These are phyloP conservation scores for Penicillium palitans DNA, from an alignment of 2,329 filamentous ascomycete genomes.

Conservation along the genomic window DNA sequence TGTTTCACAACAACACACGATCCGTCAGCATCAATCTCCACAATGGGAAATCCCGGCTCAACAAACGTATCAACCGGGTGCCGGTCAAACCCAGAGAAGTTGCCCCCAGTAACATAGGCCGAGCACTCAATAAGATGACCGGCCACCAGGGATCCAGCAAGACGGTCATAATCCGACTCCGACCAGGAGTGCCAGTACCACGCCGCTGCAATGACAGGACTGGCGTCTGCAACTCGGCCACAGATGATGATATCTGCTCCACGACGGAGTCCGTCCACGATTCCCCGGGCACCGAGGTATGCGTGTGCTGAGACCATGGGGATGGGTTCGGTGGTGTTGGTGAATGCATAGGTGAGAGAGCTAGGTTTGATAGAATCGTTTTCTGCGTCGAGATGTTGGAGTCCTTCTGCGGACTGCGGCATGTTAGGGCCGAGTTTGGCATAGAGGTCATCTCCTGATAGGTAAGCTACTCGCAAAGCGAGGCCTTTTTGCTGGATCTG, in stretches of 20 bases:
- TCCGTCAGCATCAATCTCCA: slow-evolving; percentile 50
- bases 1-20: slow-evolving; percentile 53
- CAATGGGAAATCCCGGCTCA: slow-evolving; percentile 52
- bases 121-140: slow-evolving; percentile 58
- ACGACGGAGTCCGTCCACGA: slow-evolving; percentile 35
- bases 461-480: slow-evolving; percentile 47
- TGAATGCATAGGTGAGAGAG: slow-evolving; percentile 41
- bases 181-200: slow-evolving; percentile 58
- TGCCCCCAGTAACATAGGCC: slow-evolving; percentile 56
- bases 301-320: slow-evolving; percentile 48
- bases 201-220: slow-evolving; percentile 57
- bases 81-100: slow-evolving; percentile 53
- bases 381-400: slow-evolving; percentile 45
- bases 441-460: slow-evolving; percentile 50
- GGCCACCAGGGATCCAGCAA: slow-evolving; percentile 54
- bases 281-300: slow-evolving; percentile 50
- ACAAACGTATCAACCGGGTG: slow-evolving; percentile 45
- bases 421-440: slow-evolving; percentile 34
- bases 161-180: slow-evolving; percentile 49
- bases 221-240: slow-evolving; percentile 47
- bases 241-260: slow-evolving; percentile 48
- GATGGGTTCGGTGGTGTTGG: slow-evolving; percentile 43
- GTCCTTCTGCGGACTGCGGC: slow-evolving; percentile 33
- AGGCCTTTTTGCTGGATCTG: slow-evolving; percentile 38
- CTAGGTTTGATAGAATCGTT: slow-evolving; percentile 40